Conservation (phyloP, 495 filamentous ascomycete genomes). For the Aspergillus saccharolyticus region DNA sequence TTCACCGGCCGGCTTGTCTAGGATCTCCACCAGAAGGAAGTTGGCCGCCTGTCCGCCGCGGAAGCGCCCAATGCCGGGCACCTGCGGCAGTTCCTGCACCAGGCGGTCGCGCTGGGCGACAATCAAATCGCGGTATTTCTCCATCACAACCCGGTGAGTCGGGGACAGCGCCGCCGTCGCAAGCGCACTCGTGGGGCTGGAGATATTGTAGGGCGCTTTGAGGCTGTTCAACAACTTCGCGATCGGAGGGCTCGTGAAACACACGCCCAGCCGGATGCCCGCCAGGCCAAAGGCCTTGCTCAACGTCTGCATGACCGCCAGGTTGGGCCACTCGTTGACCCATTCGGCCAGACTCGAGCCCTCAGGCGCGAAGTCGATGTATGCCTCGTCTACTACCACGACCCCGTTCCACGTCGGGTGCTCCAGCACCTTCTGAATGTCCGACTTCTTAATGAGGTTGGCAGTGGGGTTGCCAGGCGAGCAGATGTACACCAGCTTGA, state of each 20-base stretch:
- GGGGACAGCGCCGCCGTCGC: constrained; percentile 65
- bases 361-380: constrained; percentile 86
- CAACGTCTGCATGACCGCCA: constrained; percentile 96
- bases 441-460: constrained; percentile 67
- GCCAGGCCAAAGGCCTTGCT: constrained; percentile 95
- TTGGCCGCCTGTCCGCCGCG: constrained; percentile 77
- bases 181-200: constrained; percentile 76
- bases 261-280: constrained; percentile 75
- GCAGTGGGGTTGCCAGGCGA: constrained; percentile 93
- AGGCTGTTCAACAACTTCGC: constrained; percentile 76
- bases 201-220: constrained; percentile 95
- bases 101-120: constrained; percentile 72
- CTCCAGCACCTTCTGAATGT: constrained; percentile 66
- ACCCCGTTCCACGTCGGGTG: constrained; percentile 96
- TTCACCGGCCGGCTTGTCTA: constrained; percentile 52
- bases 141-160: constrained; percentile 67
- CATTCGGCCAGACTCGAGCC: constrained; percentile 83
- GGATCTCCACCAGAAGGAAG: constrained; percentile 84
- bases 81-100: constrained; percentile 63
- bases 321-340: constrained; percentile 90
- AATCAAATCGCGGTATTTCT: constrained; percentile 58
- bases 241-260: constrained; percentile 64
- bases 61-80: constrained; percentile 76
- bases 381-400: constrained; percentile 91
- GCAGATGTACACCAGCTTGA: constrained; percentile 89